Conservation (phyloP, 495 filamentous ascomycete species). For the Parathielavia hyrcaniae region DNA sequence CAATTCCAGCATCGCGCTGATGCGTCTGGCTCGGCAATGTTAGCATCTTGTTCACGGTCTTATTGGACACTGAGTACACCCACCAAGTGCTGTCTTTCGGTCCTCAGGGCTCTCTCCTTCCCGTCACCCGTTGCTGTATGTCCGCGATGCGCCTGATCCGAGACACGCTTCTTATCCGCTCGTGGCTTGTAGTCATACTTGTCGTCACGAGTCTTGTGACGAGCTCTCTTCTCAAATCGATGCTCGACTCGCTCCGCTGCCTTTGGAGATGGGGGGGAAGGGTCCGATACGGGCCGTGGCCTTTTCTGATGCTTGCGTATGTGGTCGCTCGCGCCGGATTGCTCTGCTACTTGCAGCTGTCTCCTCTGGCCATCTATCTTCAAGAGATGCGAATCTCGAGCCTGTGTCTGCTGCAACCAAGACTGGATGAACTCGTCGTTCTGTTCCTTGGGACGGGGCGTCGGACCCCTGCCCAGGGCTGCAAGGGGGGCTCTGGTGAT, state of each 20-base stretch:
- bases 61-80: not conserved
- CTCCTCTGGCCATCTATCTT: slow-evolving; percentile 5
- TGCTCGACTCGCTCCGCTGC: not conserved
- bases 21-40: not conserved
- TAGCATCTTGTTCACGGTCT: not conserved
- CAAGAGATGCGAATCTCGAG: slow-evolving; percentile 17
- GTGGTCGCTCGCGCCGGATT: not conserved
- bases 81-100: not conserved
- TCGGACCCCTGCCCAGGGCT: not conserved
- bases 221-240: slow-evolving; percentile 51
- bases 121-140: not conserved
- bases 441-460: not conserved
- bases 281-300: slow-evolving; percentile 3
- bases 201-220: slow-evolving; percentile 57
- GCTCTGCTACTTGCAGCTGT: not conserved
- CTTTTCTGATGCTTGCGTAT: slow-evolving; percentile 18
- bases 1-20: not conserved
- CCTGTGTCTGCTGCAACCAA: slow-evolving; percentile 34
- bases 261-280: not conserved
- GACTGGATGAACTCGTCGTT: slow-evolving; percentile 26
- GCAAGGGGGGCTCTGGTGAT: not conserved
- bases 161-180: slow-evolving; percentile 34
- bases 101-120: not conserved
- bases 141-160: not conserved
- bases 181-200: slow-evolving; percentile 45